Evolutionary conservation across 192 early-diverging fungal species (phyloP), one percentile per base, ranked within the genome.

Genomic region (Gamsiella multidivaricata): DNA sequence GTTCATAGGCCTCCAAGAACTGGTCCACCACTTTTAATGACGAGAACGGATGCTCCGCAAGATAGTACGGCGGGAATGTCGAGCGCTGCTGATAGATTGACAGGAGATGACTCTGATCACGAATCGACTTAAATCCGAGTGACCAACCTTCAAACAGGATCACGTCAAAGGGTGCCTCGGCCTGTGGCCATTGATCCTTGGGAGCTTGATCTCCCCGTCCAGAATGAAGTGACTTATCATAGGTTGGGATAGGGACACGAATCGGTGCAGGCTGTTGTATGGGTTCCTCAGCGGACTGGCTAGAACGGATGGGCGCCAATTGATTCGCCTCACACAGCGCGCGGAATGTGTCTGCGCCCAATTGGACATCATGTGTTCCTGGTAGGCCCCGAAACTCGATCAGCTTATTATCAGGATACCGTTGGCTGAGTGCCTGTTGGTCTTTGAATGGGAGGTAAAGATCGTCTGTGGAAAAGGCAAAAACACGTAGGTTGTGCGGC

Each of bases 111-210:
- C 8, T 12, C 0, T 36, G 28, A 3, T 79, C 65, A 8, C 70
- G 70, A 29, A 94, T 69, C 2, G 87, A 65, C 42, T 89, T 93
- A 68, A 97, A 98, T 1, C 96, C 97, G 10, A 96, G 63, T 37
- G 85, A 93, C 95, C 97, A 98, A 0, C 96, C 97, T 75, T 98
- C 97, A 69, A 97, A 92, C 33, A 98, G 70, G 20, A 98, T 82
- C 43, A 97, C 86, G 60, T 97, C 88, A 22, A 93, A 54, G 0
- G 92, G 91, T 14, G 82, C 70, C 6, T 62, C 41, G 0, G 82
- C 83, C 18, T 25, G 55, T 3, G 65, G 66, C 94, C 94, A 98
- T 34, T 88, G 37, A 5, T 61, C 47, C 23, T 43, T n/a, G 5
- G 90, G 85, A 0, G 87, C 22, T 11, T 94, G 87, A 67, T 98